These are phyloP conservation scores for Carpinus fangiana DNA, from an alignment of 306 rosid genomes.

Conservation along the genomic window DNA sequence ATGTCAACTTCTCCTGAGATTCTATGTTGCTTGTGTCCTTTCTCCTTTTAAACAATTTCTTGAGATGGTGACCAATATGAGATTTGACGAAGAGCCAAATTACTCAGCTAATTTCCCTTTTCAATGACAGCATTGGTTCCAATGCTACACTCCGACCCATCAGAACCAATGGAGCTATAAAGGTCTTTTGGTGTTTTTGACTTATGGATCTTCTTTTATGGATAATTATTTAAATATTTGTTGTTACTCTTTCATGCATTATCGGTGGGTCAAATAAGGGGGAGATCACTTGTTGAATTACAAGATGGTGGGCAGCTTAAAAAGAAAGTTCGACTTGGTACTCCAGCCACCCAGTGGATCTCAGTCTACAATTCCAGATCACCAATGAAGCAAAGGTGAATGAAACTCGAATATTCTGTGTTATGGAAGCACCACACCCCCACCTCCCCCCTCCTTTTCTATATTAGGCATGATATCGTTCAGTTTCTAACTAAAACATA, in stretches of 20 bases:
- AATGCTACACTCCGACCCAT: constrained; percentile 69
- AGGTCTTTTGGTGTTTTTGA: constrained; percentile 44
- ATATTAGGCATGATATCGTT: background rate
- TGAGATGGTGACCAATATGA: constrained; percentile 81
- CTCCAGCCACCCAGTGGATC: constrained; percentile 95
- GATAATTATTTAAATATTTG: constrained; percentile 6
- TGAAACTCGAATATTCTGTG: constrained; percentile 12
- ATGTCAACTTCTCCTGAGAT: constrained; percentile 87
- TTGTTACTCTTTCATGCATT: constrained; percentile 24
- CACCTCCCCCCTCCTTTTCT: constrained; percentile 2
- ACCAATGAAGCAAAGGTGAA: constrained; percentile 93
- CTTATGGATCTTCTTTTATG: constrained; percentile 7
- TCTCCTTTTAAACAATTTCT: constrained; percentile 83
- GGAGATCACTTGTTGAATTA: constrained; percentile 62
- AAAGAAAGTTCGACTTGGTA: constrained; percentile 84
- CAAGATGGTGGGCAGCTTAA: constrained; percentile 92
- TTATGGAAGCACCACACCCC: background rate
- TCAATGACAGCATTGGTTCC: constrained; percentile 79
- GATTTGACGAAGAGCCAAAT: constrained; percentile 92
- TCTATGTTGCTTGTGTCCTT: constrained; percentile 88
- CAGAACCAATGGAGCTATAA: constrained; percentile 86
- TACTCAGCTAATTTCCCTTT: constrained; percentile 76
- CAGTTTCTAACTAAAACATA: background rate
- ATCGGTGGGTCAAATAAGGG: constrained; percentile 90
- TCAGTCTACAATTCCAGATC: constrained; percentile 90